phyloP scores from a whole-genome alignment of 192 early-diverging fungal species.

The Obelidium mucronatum region DNA sequence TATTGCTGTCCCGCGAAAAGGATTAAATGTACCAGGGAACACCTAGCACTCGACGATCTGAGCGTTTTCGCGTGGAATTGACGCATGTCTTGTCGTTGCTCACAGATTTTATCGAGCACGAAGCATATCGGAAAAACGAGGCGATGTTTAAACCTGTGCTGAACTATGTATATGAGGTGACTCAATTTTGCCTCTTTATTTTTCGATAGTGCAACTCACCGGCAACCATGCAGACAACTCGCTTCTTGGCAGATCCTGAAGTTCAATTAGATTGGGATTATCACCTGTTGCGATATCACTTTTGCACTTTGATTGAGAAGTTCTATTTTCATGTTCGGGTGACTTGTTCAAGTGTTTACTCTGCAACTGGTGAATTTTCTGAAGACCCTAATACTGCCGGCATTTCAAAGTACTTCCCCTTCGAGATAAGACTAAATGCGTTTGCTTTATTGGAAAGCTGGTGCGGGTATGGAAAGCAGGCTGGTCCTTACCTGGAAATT shows the following conservation, averaged over 20 bases:
- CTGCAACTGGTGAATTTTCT: neutral
- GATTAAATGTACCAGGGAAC: conserved; percentile 9
- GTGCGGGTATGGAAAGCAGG: conserved; percentile 83
- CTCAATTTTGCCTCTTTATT: too few relatives aligned
- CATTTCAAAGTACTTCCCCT: conserved; percentile 59
- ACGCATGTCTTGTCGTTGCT: conserved; percentile 76
- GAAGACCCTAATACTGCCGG: neutral
- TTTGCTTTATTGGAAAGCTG: conserved; percentile 92
- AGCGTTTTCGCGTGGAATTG: conserved; percentile 75
- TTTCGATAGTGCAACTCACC: too few relatives aligned
- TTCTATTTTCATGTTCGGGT: conserved; percentile 75
- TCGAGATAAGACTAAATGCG: conserved; percentile 75
- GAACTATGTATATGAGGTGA: conserved; percentile 60
- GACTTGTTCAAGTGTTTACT: conserved; percentile 30
- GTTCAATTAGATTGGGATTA: conserved; percentile 88
- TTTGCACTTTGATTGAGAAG: conserved; percentile 87
- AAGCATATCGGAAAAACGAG: conserved; percentile 65
- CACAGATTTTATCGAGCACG: conserved; percentile 68
- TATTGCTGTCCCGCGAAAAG: conserved; percentile 41
- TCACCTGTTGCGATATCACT: conserved; percentile 85
- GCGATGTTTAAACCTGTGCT: conserved; percentile 70
- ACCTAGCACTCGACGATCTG: conserved; percentile 56
- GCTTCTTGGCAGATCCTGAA: conserved; percentile 75
- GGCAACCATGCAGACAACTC: too few relatives aligned
- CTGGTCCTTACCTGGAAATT: conserved; percentile 60